Conservation (phyloP, 2,329 filamentous ascomycete species). For the Grosmannia huntii region DNA sequence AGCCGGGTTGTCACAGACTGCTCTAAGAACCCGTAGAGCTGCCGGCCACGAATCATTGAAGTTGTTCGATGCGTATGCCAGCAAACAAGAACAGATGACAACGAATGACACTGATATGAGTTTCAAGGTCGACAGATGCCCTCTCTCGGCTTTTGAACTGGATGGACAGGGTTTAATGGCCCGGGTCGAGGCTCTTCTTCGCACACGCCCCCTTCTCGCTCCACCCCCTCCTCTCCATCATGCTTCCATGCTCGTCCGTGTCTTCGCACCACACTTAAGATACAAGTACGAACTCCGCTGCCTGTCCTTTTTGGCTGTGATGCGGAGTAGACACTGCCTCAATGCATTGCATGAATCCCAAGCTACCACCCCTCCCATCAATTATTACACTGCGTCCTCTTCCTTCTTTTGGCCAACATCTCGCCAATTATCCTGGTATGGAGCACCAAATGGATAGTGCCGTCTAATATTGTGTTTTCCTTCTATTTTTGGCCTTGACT, state of each 20-base stretch:
- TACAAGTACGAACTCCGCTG: neutral
- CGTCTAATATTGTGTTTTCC: no score
- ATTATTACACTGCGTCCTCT: neutral
- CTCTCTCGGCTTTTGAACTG: neutral
- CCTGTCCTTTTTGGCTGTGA: neutral
- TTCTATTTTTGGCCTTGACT: no score
- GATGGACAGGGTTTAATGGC: neutral
- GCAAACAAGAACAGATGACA: no score
- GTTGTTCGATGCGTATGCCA: no score
- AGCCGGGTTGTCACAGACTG: no score
- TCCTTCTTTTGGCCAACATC: neutral
- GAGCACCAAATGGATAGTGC: no score
- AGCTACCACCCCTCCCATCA: neutral
- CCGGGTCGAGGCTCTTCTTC: neutral
- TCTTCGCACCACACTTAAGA: neutral
- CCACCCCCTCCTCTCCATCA: neutral
- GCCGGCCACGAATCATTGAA: no score
- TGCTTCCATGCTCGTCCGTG: neutral
- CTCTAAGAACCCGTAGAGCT: no score
- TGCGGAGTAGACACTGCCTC: neutral
- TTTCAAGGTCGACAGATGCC: neutral
- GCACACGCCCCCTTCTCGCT: neutral
- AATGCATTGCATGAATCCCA: neutral
- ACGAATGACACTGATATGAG: no score
- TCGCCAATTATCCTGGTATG: neutral